Conservation (phyloP, 2,329 filamentous ascomycete species). For the Stachybotrys echinatus region DNA sequence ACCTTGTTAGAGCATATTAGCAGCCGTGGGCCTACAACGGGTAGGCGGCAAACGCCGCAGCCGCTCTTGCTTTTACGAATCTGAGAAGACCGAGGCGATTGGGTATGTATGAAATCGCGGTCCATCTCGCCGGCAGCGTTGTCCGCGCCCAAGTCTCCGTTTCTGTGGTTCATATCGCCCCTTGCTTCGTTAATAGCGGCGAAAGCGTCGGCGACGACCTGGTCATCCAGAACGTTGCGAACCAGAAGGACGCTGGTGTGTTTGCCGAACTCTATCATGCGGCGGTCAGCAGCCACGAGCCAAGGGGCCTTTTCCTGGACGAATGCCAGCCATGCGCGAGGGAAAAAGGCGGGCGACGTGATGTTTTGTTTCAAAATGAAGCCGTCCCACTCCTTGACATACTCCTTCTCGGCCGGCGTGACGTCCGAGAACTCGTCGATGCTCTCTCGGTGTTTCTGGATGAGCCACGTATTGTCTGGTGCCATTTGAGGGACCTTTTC, state of each 20-base stretch:
- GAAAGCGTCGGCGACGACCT: slow-evolving; percentile 36
- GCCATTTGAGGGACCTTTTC: slow-evolving; percentile 37
- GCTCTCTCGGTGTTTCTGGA: slow-evolving; percentile 54
- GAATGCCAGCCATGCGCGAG: slow-evolving; percentile 47
- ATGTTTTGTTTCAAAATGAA: slow-evolving; percentile 47
- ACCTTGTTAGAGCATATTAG: slow-evolving; percentile 48
- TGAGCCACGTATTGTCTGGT: slow-evolving; percentile 48
- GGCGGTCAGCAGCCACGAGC: slow-evolving; percentile 42
- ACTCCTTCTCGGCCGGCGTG: slow-evolving; percentile 49
- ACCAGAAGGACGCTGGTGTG: slow-evolving; percentile 47
- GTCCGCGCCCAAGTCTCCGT: not conserved
- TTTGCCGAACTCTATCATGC: slow-evolving; percentile 50
- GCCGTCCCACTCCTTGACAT: slow-evolving; percentile 53
- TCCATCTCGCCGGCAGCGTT: slow-evolving; percentile 5
- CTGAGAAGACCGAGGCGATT: slow-evolving; percentile 26
- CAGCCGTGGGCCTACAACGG: slow-evolving; percentile 40
- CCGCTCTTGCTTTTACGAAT: slow-evolving; percentile 38
- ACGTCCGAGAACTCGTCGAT: slow-evolving; percentile 54
- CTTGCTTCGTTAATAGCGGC: slow-evolving; percentile 37
- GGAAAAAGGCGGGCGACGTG: slow-evolving; percentile 46
- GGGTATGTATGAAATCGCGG: slow-evolving; percentile 12
- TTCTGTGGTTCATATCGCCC: slow-evolving; percentile 13
- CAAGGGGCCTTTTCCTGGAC: slow-evolving; percentile 44
- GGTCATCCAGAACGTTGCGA: slow-evolving; percentile 39
- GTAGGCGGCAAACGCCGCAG: slow-evolving; percentile 41